Base-by-base conservation (phyloP, 176 grass and related monocot genomes). In the Ampelocalamus luodianensis region DNA sequence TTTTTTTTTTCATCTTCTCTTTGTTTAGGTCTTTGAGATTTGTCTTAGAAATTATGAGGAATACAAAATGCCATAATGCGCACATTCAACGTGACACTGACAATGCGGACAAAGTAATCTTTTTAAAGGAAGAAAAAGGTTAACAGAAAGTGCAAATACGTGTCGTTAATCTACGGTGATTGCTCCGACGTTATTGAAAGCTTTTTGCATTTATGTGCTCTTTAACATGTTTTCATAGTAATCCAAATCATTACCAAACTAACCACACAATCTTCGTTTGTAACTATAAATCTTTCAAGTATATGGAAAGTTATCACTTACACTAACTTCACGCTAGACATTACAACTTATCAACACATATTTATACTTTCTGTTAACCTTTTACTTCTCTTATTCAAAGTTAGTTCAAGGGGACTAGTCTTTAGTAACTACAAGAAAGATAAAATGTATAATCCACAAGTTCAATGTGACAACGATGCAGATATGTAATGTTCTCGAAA, bases 111-210 rank as follows among this genome's bases (percentile, higher is more conserved):
- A 82, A 82, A 71, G 37, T 27, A 58, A 10, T 2, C 4, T 5
- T 15, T 42, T 26, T 29, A 0, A 3, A 20, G 39, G 22, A 7
- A 14, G 15, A 50, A 60, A 79, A 76, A 27, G 14, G 32, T 55
- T 69, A 59, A 69, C 51, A 34, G 18, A 81, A 89, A 70, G 43
- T 49, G 8, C 0, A 36, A 70, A 81, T 64, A 17, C 3, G 64
- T 71, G 77, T 9, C 38, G 39, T 24, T 82, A 71, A 26, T 24
- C 20, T 10, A 0, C 0, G 8, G 1, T 24, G 5, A 22, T 16
- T 32, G 43, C 43, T 46, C 29, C 4, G 20, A 40, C 9, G 37
- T 42, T 26, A 7, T 6, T 44, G 1, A 11, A 6, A 50, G 58
- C 16, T 45, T 58, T 58, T 3, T 68, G 10, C 13, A 5, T 18